Evolutionary conservation across 176 grass and related monocot genomes (phyloP).

Genomic region (Bolboschoenus planiculmis): DNA sequence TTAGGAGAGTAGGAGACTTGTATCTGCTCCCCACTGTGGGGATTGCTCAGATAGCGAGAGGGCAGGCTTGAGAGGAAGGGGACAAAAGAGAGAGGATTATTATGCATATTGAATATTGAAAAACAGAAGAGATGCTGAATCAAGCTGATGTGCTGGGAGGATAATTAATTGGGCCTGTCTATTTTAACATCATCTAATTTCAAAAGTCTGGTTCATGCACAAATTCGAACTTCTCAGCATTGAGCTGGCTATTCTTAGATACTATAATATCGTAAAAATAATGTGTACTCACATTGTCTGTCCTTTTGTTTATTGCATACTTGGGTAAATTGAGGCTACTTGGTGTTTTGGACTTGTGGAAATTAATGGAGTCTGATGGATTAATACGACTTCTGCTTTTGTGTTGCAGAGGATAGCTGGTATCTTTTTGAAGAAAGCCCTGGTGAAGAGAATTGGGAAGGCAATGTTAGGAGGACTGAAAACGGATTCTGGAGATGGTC

Average conservation of each 20-base stretch:
- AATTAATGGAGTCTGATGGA: not conserved
- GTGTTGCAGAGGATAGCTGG: conserved; percentile 16
- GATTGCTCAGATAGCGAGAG: not conserved
- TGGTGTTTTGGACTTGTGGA: not conserved
- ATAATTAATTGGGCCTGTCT: not conserved
- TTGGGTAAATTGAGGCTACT: not conserved
- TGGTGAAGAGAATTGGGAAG: not conserved
- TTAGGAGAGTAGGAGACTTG: too few relatives aligned
- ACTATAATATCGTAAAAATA: not conserved
- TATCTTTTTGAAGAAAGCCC: not conserved
- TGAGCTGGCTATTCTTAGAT: not conserved
- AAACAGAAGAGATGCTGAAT: not conserved
- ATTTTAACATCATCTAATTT: not conserved
- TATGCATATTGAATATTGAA: not conserved
- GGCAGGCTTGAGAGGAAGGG: too few relatives aligned
- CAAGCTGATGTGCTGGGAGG: not conserved
- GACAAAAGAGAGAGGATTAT: too few relatives aligned
- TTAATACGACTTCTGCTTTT: not conserved
- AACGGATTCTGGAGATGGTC: conserved; percentile 7
- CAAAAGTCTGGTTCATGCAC: too few relatives aligned
- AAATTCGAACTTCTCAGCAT: not conserved
- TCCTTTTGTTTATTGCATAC: not conserved
- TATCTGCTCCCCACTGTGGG: too few relatives aligned
- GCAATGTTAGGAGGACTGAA: not conserved
- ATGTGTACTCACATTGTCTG: not conserved